phyloP scores from a whole-genome alignment of 208 protist genomes.

The Lotmaria passim region DNA sequence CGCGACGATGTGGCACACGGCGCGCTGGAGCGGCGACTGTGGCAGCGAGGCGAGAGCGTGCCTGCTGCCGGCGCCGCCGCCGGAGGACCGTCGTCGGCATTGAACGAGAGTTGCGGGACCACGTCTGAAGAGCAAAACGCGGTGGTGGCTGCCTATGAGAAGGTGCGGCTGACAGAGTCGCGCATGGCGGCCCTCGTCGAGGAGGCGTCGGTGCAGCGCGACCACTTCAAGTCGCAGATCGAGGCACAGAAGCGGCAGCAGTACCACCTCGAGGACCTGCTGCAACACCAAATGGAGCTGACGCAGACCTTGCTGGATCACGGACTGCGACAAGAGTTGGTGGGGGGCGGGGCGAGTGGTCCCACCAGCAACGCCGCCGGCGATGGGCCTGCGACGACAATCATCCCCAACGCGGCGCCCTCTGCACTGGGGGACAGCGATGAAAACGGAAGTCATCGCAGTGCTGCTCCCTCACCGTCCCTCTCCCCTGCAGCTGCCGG shows the following conservation, averaged over 20 bases:
- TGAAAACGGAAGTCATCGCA: too few species aligned
- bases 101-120: constrained; percentile 2
- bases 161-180: constrained; percentile 70
- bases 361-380: background rate
- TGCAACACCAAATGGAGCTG: constrained; percentile 77
- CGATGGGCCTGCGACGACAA: too few species aligned
- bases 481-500: background rate
- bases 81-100: background rate
- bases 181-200: constrained; percentile 78
- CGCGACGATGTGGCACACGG: constrained; percentile 41
- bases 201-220: constrained; percentile 75
- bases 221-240: constrained; percentile 77
- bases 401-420: too few species aligned
- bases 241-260: constrained; percentile 43
- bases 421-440: too few species aligned
- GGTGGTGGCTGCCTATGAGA: constrained; percentile 60
- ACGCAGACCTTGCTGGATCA: constrained; percentile 52
- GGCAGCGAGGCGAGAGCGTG: constrained; percentile 2
- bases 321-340: constrained; percentile 16
- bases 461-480: too few species aligned
- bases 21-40: constrained; percentile 9
- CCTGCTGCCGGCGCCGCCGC: background rate
- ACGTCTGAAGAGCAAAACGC: constrained; percentile 49
- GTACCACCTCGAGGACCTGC: constrained; percentile 57
- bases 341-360: constrained; percentile 3